Evolutionary conservation across 306 rosid genomes (phyloP).

Genomic region (Mimosa pudica): DNA sequence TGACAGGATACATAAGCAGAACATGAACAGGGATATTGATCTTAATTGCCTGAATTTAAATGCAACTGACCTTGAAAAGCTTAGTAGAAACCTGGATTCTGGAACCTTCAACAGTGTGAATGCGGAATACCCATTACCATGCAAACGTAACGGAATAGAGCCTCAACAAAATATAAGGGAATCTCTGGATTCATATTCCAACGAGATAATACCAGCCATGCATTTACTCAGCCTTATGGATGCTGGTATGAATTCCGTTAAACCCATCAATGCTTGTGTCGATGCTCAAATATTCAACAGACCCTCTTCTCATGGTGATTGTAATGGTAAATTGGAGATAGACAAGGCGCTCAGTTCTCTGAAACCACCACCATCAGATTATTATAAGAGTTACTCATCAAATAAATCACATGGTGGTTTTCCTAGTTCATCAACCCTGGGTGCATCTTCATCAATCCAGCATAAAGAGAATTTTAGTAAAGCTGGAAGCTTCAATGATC

Average conservation of each 20-base stretch:
- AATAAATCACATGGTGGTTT: conserved; percentile 47
- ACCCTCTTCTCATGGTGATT: conserved; percentile 42
- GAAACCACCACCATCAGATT: conserved; percentile 33
- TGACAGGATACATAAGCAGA: conserved; percentile 38
- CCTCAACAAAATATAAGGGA: conserved; percentile 39
- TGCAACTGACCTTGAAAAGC: conserved; percentile 45
- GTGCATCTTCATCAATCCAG: conserved; percentile 48
- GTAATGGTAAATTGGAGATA: conserved; percentile 38
- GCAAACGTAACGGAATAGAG: conserved; percentile 42
- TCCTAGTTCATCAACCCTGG: conserved; percentile 35
- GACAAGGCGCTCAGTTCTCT: conserved; percentile 38
- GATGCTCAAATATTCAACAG: conserved; percentile 40
- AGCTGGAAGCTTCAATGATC: conserved; percentile 36
- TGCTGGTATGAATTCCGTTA: conserved; percentile 54
- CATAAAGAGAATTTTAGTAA: conserved; percentile 33
- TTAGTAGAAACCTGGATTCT: conserved; percentile 34
- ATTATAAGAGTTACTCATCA: conserved; percentile 32
- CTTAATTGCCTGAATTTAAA: conserved; percentile 40
- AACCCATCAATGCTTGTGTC: conserved; percentile 43
- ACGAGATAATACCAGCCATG: conserved; percentile 70
- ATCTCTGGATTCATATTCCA: conserved; percentile 55
- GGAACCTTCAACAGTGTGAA: conserved; percentile 43
- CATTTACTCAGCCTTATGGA: conserved; percentile 74
- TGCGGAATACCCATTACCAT: conserved; percentile 44
- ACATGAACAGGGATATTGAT: conserved; percentile 39